Evolutionary conservation across 176 grass and related monocot genomes (phyloP).

Genomic region (Aegilops umbellulata): DNA sequence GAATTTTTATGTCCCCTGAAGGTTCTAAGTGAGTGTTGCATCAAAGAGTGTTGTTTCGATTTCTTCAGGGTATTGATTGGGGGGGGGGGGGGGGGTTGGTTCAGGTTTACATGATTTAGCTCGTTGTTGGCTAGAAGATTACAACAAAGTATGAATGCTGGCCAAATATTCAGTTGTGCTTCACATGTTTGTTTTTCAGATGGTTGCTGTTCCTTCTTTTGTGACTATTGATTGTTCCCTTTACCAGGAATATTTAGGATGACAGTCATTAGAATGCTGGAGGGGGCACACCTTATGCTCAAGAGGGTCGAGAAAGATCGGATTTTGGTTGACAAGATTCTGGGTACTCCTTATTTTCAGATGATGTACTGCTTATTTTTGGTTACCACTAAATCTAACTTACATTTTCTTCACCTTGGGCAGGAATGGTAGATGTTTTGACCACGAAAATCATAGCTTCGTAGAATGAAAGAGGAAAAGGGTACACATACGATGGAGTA

Average conservation of each 20-base stretch:
- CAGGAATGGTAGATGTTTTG: conserved; percentile 71
- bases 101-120: no score
- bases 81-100: no score
- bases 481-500: no score
- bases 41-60: no score
- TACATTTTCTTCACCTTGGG: conserved; percentile 26
- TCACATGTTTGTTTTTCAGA: background rate
- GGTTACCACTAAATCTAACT: conserved; percentile 14
- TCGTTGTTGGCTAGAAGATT: conserved; percentile 73
- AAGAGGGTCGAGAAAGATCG: conserved; percentile 88
- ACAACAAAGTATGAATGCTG: conserved; percentile 65
- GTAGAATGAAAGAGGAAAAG: no score
- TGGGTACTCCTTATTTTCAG: conserved; percentile 47
- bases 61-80: no score
- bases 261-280: conserved; percentile 88
- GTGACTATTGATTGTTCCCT: background rate
- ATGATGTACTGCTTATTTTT: background rate
- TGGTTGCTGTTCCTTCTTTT: background rate
- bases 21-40: no score
- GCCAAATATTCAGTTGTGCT: background rate
- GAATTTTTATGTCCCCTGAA: no score
- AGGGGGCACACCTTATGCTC: conserved; percentile 70
- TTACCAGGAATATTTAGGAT: conserved; percentile 51
- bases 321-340: conserved; percentile 78
- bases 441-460: background rate